Evolutionary conservation across 352 stramenopile genomes (phyloP).

Genomic region (Pythium brassicae): DNA sequence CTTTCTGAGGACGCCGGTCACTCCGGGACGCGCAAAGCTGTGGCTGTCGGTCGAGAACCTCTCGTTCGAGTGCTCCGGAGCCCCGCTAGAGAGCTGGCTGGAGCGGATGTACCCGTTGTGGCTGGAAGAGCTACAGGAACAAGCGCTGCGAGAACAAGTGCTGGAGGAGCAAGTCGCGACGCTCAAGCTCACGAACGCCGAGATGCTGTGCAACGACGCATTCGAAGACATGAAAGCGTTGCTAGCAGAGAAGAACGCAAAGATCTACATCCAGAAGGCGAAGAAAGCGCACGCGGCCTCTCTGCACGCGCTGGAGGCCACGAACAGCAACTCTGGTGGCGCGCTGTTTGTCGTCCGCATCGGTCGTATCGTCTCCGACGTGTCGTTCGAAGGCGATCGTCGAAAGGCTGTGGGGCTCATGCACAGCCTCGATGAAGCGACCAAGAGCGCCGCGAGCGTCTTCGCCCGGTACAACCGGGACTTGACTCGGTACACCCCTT

Average conservation of each 20-base stretch:
- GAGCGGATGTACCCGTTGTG: constrained; percentile 66
- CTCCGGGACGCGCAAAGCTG: constrained; percentile 24
- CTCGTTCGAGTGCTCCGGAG: constrained; percentile 38
- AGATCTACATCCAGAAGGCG: constrained; percentile 55
- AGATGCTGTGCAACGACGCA: constrained; percentile 30
- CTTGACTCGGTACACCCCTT: constrained; percentile 21
- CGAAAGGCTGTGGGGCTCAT: constrained; percentile 21
- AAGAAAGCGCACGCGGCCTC: constrained; percentile 26
- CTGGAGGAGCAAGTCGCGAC: constrained; percentile 57
- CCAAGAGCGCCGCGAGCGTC: constrained; percentile 17
- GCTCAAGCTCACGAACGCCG: constrained; percentile 51
- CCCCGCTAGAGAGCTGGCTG: constrained; percentile 61
- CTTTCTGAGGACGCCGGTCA: constrained; percentile 42
- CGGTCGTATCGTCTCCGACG: constrained; percentile 25
- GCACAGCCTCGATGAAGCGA: constrained; percentile 45
- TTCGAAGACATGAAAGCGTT: constrained; percentile 44
- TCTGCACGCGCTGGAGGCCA: constrained; percentile 8
- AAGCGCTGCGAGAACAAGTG: constrained; percentile 54
- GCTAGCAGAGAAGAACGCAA: constrained; percentile 52
- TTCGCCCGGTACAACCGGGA: constrained; percentile 19
- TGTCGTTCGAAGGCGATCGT: constrained; percentile 39
- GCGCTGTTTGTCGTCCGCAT: constrained; percentile 29
- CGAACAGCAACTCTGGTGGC: constrained; percentile 1
- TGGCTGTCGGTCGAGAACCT: constrained; percentile 52
- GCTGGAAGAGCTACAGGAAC: constrained; percentile 63